Conservation (phyloP, 228 moss, liverwort and hornwort species). For the Sphagnum magellanicum region DNA sequence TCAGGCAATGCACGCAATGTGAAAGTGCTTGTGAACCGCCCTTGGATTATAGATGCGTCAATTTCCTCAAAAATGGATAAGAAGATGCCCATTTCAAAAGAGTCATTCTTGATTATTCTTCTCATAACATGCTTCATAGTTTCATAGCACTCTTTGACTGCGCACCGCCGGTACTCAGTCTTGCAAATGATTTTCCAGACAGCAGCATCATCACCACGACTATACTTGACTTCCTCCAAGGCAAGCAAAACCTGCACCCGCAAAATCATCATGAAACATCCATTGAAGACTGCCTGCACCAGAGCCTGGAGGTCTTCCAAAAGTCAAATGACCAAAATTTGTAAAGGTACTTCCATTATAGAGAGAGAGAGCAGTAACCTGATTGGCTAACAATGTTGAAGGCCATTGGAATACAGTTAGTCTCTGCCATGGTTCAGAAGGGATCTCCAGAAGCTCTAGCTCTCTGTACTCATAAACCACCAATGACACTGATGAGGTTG, state of each 20-base stretch:
- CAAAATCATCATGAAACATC: not conserved
- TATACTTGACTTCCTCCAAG: constrained; percentile 26
- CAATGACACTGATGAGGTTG: not conserved
- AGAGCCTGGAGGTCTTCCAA: no score
- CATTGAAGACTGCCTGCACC: no score
- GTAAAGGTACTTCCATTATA: no score
- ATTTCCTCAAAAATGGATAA: constrained; percentile 71
- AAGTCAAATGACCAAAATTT: no score
- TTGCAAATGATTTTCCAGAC: constrained; percentile 69
- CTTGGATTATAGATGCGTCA: constrained; percentile 45
- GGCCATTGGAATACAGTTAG: constrained; percentile 93
- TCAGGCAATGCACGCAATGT: constrained; percentile 47
- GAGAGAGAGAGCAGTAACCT: constrained; percentile 26
- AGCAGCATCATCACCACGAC: constrained; percentile 62
- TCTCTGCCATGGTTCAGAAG: constrained; percentile 56
- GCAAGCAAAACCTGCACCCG: constrained; percentile 44
- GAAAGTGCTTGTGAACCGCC: constrained; percentile 60
- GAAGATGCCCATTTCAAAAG: constrained; percentile 53
- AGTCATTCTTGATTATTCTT: constrained; percentile 44
- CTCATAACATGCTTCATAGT: constrained; percentile 68
- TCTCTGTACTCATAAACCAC: constrained; percentile 41
- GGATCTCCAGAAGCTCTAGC: constrained; percentile 77
- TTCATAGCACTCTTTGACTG: constrained; percentile 78
- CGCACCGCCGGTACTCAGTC: constrained; percentile 83
- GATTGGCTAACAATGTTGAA: constrained; percentile 73